Percentiles rank a stretch among this genome's conserved stretches.
Conservation (phyloP, 345 rosid species). For the Tarenaya hassleriana region DNA sequence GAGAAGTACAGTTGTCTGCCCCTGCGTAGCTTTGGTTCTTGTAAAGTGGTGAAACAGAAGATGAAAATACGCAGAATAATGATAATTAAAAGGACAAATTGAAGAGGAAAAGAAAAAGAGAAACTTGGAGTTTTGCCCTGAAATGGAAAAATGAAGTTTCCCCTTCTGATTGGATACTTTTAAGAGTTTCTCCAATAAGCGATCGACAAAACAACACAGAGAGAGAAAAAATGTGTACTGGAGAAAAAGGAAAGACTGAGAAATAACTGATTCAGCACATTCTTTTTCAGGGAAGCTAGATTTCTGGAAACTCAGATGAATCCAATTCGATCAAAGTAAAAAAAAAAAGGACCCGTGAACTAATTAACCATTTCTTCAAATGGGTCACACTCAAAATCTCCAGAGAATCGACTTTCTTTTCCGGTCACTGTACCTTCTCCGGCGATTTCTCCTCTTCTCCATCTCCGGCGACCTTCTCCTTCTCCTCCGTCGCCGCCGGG, state of each 20-base stretch:
- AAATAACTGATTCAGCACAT: too few species aligned
- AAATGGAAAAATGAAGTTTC: too few species aligned
- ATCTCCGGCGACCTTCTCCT: conserved; percentile 20
- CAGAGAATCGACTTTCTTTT: too few species aligned
- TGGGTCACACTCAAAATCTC: conserved; percentile 24
- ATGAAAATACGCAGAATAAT: too few species aligned
- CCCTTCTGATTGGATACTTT: too few species aligned
- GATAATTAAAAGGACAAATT: too few species aligned
- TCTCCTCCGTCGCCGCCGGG: conserved; percentile 24
- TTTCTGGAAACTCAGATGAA: too few species aligned
- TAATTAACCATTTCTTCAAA: conserved; percentile 11
- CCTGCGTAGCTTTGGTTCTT: background rate
- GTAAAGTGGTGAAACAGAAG: too few species aligned
- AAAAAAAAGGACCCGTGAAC: background rate
- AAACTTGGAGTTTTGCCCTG: too few species aligned
- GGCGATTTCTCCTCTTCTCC: conserved; percentile 27
- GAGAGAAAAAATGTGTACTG: background rate
- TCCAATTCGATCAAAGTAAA: background rate
- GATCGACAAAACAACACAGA: background rate
- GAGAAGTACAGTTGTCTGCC: too few species aligned
- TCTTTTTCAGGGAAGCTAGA: background rate
- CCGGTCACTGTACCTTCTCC: conserved; percentile 48
- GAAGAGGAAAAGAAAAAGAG: too few species aligned
- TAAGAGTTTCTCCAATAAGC: background rate
- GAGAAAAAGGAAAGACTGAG: too few species aligned